Evolutionary conservation across 345 rosid species (phyloP).

Genomic region (Salix caprea): DNA sequence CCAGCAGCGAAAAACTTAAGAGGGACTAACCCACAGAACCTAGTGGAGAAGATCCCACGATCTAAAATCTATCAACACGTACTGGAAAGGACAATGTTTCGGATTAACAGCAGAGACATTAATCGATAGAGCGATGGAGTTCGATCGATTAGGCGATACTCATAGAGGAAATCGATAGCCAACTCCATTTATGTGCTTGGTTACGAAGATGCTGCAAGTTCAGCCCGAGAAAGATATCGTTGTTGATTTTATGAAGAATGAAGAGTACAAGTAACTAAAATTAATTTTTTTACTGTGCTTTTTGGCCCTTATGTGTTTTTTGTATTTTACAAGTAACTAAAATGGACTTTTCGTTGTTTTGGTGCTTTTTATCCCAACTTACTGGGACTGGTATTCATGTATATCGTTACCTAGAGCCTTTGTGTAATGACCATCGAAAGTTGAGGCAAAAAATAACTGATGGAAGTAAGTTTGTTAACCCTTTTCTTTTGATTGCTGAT

Average conservation of each 20-base stretch:
- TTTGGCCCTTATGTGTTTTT: too few relatives aligned
- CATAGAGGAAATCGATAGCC: constrained; percentile 83
- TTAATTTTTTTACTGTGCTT: neutral
- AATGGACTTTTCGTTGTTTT: neutral
- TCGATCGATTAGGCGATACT: constrained; percentile 81
- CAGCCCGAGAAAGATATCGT: constrained; percentile 93
- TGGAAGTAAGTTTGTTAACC: constrained; percentile 48
- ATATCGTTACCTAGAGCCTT: constrained; percentile 77
- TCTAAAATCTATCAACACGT: constrained; percentile 79
- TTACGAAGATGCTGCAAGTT: constrained; percentile 89
- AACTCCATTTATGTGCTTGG: constrained; percentile 74
- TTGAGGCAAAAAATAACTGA: constrained; percentile 57
- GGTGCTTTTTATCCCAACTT: constrained; percentile 84
- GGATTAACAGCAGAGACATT: constrained; percentile 86
- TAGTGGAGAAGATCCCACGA: constrained; percentile 73
- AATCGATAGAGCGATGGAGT: constrained; percentile 91
- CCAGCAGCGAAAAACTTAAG: constrained; percentile 80
- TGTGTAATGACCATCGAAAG: constrained; percentile 82
- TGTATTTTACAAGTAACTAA: neutral
- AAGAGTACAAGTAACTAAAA: constrained; percentile 69
- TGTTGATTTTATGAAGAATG: constrained; percentile 85
- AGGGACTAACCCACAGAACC: constrained; percentile 86
- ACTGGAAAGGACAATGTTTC: constrained; percentile 94
- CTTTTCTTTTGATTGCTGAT: neutral
- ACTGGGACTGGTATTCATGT: constrained; percentile 77